Percentiles rank a stretch among this genome's conserved stretches.
Conservation (phyloP, 768 basidiomycete species). For the Exidia glandulosa region DNA sequence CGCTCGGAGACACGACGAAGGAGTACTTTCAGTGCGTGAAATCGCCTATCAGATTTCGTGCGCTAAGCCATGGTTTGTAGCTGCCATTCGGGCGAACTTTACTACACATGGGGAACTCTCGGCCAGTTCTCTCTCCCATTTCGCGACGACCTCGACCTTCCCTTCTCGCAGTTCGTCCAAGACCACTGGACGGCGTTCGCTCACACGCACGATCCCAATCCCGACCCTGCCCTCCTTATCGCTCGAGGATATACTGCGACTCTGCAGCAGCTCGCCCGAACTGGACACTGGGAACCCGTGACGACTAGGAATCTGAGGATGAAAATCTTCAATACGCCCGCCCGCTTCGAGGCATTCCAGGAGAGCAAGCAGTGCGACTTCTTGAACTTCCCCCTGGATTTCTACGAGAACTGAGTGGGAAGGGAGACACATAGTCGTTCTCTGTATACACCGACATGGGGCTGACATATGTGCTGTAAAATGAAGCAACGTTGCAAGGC, state of each 20-base stretch:
- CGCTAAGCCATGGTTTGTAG: not conserved
- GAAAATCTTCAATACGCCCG: slow-evolving; percentile 24
- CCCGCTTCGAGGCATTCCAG: slow-evolving; percentile 21
- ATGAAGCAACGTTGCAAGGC: too few species aligned
- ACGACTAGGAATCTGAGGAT: slow-evolving; percentile 18
- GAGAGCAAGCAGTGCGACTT: slow-evolving; percentile 28
- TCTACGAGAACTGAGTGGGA: not conserved
- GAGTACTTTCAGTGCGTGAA: slow-evolving; percentile 32
- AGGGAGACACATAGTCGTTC: too few species aligned
- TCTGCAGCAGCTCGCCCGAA: slow-evolving; percentile 15
- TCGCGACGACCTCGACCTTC: slow-evolving; percentile 36
- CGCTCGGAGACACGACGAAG: slow-evolving; percentile 33
- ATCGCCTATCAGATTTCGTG: not conserved
- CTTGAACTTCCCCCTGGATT: not conserved
- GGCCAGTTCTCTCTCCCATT: slow-evolving; percentile 29
- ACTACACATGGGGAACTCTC: slow-evolving; percentile 23
- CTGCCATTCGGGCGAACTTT: slow-evolving; percentile 23
- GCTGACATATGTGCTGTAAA: too few species aligned
- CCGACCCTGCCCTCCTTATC: slow-evolving; percentile 26
- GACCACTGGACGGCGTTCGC: slow-evolving; percentile 40
- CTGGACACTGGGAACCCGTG: slow-evolving; percentile 26
- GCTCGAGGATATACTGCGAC: slow-evolving; percentile 33
- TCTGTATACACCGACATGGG: too few species aligned
- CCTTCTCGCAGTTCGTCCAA: slow-evolving; percentile 30
- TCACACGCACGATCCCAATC: slow-evolving; percentile 38